A percentile compares a stretch with the other conserved stretches of the same genome.
Conservation (phyloP, 306 rosid genomes). For the Crataegus laevigata region DNA sequence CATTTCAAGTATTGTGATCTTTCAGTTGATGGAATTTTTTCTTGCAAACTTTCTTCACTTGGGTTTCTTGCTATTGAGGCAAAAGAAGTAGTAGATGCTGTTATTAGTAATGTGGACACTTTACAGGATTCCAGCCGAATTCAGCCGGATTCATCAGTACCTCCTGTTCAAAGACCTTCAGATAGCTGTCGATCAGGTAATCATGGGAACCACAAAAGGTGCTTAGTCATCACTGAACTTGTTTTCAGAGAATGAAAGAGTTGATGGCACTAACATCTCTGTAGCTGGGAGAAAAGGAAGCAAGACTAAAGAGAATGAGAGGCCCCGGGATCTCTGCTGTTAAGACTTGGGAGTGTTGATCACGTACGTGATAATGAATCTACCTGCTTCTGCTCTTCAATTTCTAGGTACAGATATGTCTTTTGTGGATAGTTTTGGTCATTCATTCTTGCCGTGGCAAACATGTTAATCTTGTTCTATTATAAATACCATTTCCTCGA, state of each 20-base stretch:
- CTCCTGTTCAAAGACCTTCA: constrained; percentile 68
- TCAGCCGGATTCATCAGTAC: constrained; percentile 28
- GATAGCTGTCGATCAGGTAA: constrained; percentile 53
- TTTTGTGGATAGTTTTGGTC: background rate
- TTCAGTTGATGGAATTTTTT: background rate
- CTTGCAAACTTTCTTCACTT: constrained; percentile 19
- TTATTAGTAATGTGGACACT: constrained; percentile 19
- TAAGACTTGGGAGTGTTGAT: constrained; percentile 72
- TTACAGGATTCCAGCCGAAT: constrained; percentile 21
- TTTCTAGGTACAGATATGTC: constrained; percentile 53
- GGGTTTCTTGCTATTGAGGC: constrained; percentile 40
- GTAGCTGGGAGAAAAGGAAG: constrained; percentile 41
- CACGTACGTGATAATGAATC: constrained; percentile 65
- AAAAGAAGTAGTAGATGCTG: constrained; percentile 26
- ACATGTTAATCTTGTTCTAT: background rate
- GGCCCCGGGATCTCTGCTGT: constrained; percentile 31
- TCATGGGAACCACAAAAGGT: constrained; percentile 11
- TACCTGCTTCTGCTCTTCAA: constrained; percentile 89
- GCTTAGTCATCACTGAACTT: constrained; percentile 3
- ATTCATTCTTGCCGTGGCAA: no score
- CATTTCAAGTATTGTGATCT: constrained; percentile 2
- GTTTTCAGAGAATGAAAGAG: constrained; percentile 35
- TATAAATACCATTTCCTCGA: background rate
- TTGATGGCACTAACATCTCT: constrained; percentile 16
- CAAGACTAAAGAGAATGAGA: constrained; percentile 54